phyloP scores from a whole-genome alignment of 805 yeast species.

The Cyberlindnera maritima region DNA sequence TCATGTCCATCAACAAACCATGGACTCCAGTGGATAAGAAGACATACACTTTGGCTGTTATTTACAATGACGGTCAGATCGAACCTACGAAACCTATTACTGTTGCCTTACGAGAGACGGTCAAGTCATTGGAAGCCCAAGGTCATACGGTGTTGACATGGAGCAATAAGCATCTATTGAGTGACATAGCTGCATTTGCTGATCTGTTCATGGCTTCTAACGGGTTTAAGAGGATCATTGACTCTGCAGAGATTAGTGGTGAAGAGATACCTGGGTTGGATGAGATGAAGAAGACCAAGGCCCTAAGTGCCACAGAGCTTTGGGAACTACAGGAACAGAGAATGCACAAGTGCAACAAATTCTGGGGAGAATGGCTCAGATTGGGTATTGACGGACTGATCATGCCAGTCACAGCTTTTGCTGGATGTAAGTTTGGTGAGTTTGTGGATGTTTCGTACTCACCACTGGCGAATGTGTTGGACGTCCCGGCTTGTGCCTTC shows the following conservation, averaged over 20 bases:
- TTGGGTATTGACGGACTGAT: constrained; percentile 48
- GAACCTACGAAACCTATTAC: constrained; percentile 51
- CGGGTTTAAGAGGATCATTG: constrained; percentile 38
- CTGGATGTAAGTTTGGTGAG: constrained; percentile 30
- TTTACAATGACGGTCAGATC: constrained; percentile 40
- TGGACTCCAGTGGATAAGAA: constrained; percentile 38
- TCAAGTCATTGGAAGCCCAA: constrained; percentile 31
- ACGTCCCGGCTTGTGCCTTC: constrained; percentile 52
- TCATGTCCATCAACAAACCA: constrained; percentile 37
- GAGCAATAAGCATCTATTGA: constrained; percentile 34
- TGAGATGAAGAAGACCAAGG: constrained; percentile 33
- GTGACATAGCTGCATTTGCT: constrained; percentile 32
- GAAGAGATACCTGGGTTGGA: constrained; percentile 40
- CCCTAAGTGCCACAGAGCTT: constrained; percentile 35
- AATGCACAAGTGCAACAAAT: constrained; percentile 35
- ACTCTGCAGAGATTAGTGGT: constrained; percentile 34
- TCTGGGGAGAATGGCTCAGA: constrained; percentile 41
- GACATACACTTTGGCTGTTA: constrained; percentile 39
- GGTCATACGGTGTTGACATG: constrained; percentile 52
- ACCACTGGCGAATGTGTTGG: constrained; percentile 51
- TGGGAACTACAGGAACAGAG: constrained; percentile 43
- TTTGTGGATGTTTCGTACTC: constrained; percentile 53
- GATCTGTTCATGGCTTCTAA: constrained; percentile 33
- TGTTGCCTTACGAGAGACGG: constrained; percentile 39
- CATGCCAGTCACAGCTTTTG: constrained; percentile 46